Percentiles rank a stretch among this genome's conserved stretches.
Conservation (phyloP, 2,329 filamentous ascomycete species). For the Kalmusia sp. region DNA sequence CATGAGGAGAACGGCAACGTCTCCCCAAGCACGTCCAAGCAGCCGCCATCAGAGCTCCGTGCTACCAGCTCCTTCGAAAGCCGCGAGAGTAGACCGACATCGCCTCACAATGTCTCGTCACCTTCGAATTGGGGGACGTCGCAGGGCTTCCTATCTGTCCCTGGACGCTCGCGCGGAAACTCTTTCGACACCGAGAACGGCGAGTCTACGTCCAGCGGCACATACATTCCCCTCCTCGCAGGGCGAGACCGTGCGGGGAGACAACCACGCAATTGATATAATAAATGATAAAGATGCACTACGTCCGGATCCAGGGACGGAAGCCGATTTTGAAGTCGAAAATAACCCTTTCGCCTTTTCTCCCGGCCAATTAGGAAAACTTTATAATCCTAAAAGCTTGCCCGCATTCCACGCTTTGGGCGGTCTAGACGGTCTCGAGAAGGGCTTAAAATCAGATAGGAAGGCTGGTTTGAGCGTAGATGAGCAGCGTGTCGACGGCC, state of each 20-base stretch:
- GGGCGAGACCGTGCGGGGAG: conserved; percentile 51
- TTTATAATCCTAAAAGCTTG: conserved; percentile 81
- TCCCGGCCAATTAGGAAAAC: conserved; percentile 80
- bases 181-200: conserved; percentile 67
- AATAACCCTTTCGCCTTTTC: conserved; percentile 84
- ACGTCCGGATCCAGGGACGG: conserved; percentile 76
- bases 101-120: conserved; percentile 72
- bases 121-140: conserved; percentile 60
- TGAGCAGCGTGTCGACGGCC: conserved; percentile 69
- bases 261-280: conserved; percentile 58
- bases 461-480: conserved; percentile 73
- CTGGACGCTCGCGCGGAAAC: conserved; percentile 68
- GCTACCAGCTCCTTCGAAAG: conserved; percentile 69
- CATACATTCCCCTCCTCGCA: conserved; percentile 60
- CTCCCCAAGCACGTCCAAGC: conserved; percentile 28
- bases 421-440: conserved; percentile 74
- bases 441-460: conserved; percentile 72
- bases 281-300: conserved; percentile 73
- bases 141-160: conserved; percentile 68
- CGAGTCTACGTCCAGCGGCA: conserved; percentile 63
- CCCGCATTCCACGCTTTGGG: conserved; percentile 78
- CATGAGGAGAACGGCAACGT: conserved; percentile 26
- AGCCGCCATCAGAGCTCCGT: conserved; percentile 56
- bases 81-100: conserved; percentile 69
- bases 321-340: conserved; percentile 75